Percentiles rank a stretch among this genome's conserved stretches.
These are phyloP conservation scores for Wickerhamomyces bovis DNA, from an alignment of 805 yeast genomes.

Conservation along the genomic window DNA sequence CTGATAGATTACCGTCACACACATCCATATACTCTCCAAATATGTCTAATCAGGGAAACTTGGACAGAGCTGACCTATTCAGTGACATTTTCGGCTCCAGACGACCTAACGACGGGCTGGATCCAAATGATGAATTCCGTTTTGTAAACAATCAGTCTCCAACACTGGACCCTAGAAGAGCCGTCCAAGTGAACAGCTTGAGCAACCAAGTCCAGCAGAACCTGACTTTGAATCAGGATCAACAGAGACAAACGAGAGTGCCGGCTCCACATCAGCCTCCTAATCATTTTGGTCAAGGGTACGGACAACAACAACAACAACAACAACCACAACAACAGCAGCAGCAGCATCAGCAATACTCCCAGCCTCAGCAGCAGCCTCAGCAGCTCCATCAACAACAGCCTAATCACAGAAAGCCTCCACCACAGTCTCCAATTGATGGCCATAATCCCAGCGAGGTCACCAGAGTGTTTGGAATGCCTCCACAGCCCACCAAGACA, in stretches of 20 bases:
- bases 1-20: background rate
- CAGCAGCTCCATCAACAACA: conserved; percentile 1
- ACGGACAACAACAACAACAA: conserved; percentile 1
- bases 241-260: background rate
- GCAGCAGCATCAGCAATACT: background rate
- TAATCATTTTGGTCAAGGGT: background rate
- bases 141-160: background rate
- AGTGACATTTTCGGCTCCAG: conserved; percentile 27
- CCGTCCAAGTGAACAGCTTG: conserved; percentile 4
- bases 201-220: background rate
- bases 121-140: background rate
- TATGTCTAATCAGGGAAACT: conserved; percentile 9
- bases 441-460: background rate
- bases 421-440: conserved; percentile 1
- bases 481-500: background rate
- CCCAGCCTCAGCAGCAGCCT: conserved; percentile 1
- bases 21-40: background rate
- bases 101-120: conserved; percentile 13
- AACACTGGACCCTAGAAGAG: conserved; percentile 6
- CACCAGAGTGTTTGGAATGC: conserved; percentile 3
- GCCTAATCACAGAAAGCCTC: conserved; percentile 5
- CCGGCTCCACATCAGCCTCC: background rate
- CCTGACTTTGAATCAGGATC: background rate
- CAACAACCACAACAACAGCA: conserved; percentile 1
- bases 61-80: conserved; percentile 25